phyloP scores from a whole-genome alignment of 2,329 filamentous ascomycete genomes.

The Colletotrichum sp. region DNA sequence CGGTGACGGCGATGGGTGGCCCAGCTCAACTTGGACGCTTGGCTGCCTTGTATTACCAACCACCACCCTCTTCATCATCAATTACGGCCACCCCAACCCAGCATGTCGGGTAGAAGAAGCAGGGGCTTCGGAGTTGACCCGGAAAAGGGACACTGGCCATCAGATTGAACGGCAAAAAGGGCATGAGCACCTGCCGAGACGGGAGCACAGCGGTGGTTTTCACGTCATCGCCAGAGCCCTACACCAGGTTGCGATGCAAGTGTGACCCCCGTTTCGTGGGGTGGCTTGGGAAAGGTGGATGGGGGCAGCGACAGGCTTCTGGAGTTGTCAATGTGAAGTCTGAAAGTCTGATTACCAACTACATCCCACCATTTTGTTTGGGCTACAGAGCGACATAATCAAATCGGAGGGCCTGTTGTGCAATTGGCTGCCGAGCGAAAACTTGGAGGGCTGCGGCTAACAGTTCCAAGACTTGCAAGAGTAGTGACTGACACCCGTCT shows the following conservation, averaged over 20 bases:
- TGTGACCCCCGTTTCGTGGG: slow-evolving; percentile 19
- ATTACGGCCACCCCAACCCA: neutral
- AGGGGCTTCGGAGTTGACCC: neutral
- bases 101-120: neutral
- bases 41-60: neutral
- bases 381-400: neutral
- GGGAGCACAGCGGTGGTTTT: neutral
- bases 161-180: neutral
- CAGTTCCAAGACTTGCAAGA: neutral
- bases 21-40: neutral
- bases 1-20: neutral
- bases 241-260: slow-evolving; percentile 6
- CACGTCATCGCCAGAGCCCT: slow-evolving; percentile 4
- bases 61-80: neutral
- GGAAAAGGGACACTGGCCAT: neutral
- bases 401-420: neutral
- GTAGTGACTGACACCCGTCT: neutral
- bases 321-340: neutral
- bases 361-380: neutral
- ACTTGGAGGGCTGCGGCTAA: neutral
- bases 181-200: neutral
- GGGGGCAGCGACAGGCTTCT: slow-evolving; percentile 4
- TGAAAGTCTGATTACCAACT: slow-evolving; percentile 4
- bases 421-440: neutral
- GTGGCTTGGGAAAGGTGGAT: slow-evolving; percentile 4